These are phyloP conservation scores for Kwoniella mangroviensis DNA, from an alignment of 768 basidiomycete species.

Conservation along the genomic window DNA sequence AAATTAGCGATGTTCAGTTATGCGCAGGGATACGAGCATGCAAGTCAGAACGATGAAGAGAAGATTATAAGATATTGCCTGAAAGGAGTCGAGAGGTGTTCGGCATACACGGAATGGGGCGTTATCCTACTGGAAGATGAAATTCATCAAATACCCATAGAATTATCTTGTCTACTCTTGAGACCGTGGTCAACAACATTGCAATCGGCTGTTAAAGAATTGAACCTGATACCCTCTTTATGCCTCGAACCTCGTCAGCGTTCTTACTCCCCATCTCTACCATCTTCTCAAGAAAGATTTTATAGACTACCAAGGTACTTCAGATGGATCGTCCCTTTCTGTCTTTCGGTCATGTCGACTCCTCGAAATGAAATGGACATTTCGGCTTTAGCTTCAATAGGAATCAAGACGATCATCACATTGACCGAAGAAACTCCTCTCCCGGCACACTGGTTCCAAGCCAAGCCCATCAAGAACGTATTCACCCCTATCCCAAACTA, in stretches of 20 bases:
- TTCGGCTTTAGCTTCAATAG: neutral
- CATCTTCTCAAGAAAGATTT: neutral
- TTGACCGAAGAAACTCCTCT: slow-evolving; percentile 3
- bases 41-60: neutral
- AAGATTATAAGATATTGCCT: neutral
- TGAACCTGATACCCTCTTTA: neutral
- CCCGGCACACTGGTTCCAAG: neutral
- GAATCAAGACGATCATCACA: neutral
- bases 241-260: neutral
- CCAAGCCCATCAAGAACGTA: neutral
- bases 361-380: neutral
- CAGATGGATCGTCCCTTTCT: neutral
- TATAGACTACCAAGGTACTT: neutral
- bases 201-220: neutral
- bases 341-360: neutral
- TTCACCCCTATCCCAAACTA: neutral
- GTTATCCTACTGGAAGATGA: neutral
- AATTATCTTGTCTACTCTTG: neutral
- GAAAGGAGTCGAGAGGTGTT: neutral
- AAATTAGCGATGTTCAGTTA: slow-evolving; percentile 3
- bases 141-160: neutral
- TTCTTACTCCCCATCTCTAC: neutral
- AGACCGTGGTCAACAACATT: neutral
- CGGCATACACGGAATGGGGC: neutral
- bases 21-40: neutral